These are phyloP conservation scores for Erysimum cheiranthoides DNA, from an alignment of 345 rosid genomes.

Conservation along the genomic window DNA sequence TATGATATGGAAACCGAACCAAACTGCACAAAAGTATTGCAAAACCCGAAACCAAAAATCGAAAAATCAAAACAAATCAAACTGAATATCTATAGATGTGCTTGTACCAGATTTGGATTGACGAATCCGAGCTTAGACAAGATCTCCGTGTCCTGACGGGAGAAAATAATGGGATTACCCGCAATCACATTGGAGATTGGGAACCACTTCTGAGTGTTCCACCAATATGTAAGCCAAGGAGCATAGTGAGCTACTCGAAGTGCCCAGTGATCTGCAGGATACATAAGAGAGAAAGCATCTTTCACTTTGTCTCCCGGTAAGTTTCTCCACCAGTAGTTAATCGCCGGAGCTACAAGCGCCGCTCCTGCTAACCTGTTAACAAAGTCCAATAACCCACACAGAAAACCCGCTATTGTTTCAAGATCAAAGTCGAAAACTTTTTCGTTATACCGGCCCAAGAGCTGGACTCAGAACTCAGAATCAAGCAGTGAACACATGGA, in stretches of 20 bases:
- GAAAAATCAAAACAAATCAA: neutral
- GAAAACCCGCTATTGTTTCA: neutral
- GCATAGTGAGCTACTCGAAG: conserved; percentile 56
- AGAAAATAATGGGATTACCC: conserved; percentile 40
- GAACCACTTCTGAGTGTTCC: conserved; percentile 65
- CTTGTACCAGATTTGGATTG: conserved; percentile 35
- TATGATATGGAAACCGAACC: conserved; percentile 4
- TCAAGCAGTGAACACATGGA: neutral
- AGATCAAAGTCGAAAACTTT: conserved; percentile 6
- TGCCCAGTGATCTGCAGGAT: conserved; percentile 61
- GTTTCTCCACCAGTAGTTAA: conserved; percentile 69
- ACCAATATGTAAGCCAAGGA: conserved; percentile 64
- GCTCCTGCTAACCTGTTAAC: conserved; percentile 62
- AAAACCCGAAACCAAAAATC: neutral
- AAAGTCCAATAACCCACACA: conserved; percentile 13
- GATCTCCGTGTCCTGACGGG: conserved; percentile 49
- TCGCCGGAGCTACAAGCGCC: conserved; percentile 50
- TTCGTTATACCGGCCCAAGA: neutral
- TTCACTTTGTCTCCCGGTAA: conserved; percentile 51
- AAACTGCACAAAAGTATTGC: neutral
- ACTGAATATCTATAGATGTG: neutral
- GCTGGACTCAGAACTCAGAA: neutral
- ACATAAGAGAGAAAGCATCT: conserved; percentile 46
- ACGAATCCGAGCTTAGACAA: conserved; percentile 35
- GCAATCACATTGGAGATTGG: conserved; percentile 48